These are phyloP conservation scores for Metahyphopichia silvanorum DNA, from an alignment of 805 yeast genomes.

Conservation along the genomic window DNA sequence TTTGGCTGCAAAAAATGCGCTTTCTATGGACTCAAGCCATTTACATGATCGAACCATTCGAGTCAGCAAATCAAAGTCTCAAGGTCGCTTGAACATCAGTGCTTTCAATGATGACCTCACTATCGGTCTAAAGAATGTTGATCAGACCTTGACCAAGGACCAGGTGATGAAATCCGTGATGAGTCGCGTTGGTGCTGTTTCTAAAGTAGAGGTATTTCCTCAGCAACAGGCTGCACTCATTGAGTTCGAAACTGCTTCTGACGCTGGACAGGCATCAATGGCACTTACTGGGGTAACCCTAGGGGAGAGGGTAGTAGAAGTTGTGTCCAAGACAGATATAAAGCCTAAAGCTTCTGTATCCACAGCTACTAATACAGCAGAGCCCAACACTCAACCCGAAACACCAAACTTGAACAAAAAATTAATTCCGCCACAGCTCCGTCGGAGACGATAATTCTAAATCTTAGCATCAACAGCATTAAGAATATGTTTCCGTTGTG, in stretches of 20 bases:
- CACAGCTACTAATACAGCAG: no score
- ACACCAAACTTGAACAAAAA: neutral
- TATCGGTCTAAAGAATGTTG: slow-evolving; percentile 19
- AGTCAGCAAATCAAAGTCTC: slow-evolving; percentile 35
- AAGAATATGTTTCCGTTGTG: no score
- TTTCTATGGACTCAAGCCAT: slow-evolving; percentile 36
- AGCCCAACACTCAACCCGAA: no score
- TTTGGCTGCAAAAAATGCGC: slow-evolving; percentile 47
- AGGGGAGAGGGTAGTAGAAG: slow-evolving; percentile 21
- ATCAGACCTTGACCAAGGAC: slow-evolving; percentile 32
- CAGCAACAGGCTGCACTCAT: slow-evolving; percentile 48
- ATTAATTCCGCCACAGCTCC: no score
- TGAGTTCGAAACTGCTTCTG: slow-evolving; percentile 37
- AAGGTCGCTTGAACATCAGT: slow-evolving; percentile 10
- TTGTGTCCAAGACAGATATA: slow-evolving; percentile 9
- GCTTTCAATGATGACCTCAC: slow-evolving; percentile 17
- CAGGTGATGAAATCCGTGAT: slow-evolving; percentile 29
- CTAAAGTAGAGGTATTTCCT: slow-evolving; percentile 45
- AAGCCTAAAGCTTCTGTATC: no score
- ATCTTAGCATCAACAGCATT: no score
- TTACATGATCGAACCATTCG: slow-evolving; percentile 47
- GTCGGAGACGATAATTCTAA: slow-evolving; percentile 2
- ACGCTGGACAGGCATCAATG: slow-evolving; percentile 53
- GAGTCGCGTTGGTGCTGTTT: slow-evolving; percentile 15
- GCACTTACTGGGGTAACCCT: slow-evolving; percentile 36